These are phyloP conservation scores for Tremella fuciformis DNA, from an alignment of 768 basidiomycete genomes.

Conservation along the genomic window DNA sequence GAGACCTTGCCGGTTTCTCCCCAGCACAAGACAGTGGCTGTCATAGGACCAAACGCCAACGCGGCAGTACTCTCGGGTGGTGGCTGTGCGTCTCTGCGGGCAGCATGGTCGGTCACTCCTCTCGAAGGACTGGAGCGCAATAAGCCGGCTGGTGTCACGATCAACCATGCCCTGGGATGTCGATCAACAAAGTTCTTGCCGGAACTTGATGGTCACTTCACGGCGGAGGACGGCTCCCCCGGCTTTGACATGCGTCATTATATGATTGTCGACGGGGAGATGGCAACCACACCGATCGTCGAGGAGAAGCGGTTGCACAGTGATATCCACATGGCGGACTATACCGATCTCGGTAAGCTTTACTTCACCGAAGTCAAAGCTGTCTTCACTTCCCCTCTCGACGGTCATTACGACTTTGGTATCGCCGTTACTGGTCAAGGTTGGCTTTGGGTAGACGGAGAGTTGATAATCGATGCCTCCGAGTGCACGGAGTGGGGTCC, in stretches of 20 bases:
- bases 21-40: slow-evolving; percentile 60
- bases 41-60: slow-evolving; percentile 60
- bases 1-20: slow-evolving; percentile 56
- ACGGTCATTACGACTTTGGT: slow-evolving; percentile 57
- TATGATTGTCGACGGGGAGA: slow-evolving; percentile 55
- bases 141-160: slow-evolving; percentile 56
- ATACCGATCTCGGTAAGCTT: slow-evolving; percentile 36
- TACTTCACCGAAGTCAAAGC: slow-evolving; percentile 54
- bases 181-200: slow-evolving; percentile 68
- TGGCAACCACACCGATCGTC: slow-evolving; percentile 54
- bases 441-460: slow-evolving; percentile 64
- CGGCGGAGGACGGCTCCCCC: slow-evolving; percentile 57
- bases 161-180: slow-evolving; percentile 61
- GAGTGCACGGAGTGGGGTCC: slow-evolving; percentile 65
- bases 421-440: slow-evolving; percentile 52
- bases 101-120: slow-evolving; percentile 67
- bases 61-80: slow-evolving; percentile 58
- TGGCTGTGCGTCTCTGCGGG: slow-evolving; percentile 69
- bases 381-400: slow-evolving; percentile 56
- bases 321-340: slow-evolving; percentile 66
- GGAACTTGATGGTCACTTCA: slow-evolving; percentile 62
- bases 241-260: slow-evolving; percentile 69
- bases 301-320: slow-evolving; percentile 58
- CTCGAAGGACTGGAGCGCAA: slow-evolving; percentile 63
- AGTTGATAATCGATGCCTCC: slow-evolving; percentile 78